Percentiles rank a stretch among this genome's conserved stretches.
Evolutionary conservation across 305 asterid genomes (phyloP).

Genomic region (Caryopteris hybrid): DNA sequence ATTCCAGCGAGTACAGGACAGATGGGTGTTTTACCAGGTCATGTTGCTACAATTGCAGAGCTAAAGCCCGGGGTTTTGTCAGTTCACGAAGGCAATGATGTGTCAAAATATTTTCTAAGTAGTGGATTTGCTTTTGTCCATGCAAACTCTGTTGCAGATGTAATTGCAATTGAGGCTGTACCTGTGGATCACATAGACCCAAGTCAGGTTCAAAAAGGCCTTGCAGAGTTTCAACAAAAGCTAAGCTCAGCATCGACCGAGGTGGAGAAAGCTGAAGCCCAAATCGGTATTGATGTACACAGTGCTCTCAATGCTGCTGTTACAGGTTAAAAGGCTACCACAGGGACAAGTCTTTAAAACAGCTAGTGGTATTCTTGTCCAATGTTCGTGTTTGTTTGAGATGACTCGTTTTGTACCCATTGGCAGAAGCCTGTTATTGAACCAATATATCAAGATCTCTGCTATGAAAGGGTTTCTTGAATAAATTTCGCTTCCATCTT

Average conservation of each 20-base stretch:
- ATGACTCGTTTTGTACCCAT: slow-evolving; percentile 18
- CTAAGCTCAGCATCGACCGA: slow-evolving; percentile 78
- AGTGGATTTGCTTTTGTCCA: slow-evolving; percentile 81
- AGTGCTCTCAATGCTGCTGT: slow-evolving; percentile 86
- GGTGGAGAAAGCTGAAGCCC: slow-evolving; percentile 85
- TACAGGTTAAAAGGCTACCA: slow-evolving; percentile 40
- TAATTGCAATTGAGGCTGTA: slow-evolving; percentile 44
- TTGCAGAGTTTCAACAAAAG: slow-evolving; percentile 71
- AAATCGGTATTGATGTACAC: slow-evolving; percentile 83
- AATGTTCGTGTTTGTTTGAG: slow-evolving; percentile 14
- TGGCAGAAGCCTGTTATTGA: slow-evolving; percentile 34
- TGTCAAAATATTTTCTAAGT: slow-evolving; percentile 62
- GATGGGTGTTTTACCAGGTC: slow-evolving; percentile 97
- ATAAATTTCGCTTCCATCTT: slow-evolving; percentile 21
- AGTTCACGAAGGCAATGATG: slow-evolving; percentile 78
- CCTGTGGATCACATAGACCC: slow-evolving; percentile 72
- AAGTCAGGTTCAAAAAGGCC: slow-evolving; percentile 63
- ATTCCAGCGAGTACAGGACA: slow-evolving; percentile 91
- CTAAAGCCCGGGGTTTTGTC: slow-evolving; percentile 73
- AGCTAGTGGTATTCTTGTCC: background rate
- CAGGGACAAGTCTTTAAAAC: slow-evolving; percentile 9
- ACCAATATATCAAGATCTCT: slow-evolving; percentile 11
- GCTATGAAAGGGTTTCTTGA: slow-evolving; percentile 18
- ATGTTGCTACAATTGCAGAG: slow-evolving; percentile 87
- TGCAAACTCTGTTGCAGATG: slow-evolving; percentile 72